Evolutionary conservation across 306 rosid genomes (phyloP), one percentile per base, ranked within the genome.

Genomic region (Vicia sativa): DNA sequence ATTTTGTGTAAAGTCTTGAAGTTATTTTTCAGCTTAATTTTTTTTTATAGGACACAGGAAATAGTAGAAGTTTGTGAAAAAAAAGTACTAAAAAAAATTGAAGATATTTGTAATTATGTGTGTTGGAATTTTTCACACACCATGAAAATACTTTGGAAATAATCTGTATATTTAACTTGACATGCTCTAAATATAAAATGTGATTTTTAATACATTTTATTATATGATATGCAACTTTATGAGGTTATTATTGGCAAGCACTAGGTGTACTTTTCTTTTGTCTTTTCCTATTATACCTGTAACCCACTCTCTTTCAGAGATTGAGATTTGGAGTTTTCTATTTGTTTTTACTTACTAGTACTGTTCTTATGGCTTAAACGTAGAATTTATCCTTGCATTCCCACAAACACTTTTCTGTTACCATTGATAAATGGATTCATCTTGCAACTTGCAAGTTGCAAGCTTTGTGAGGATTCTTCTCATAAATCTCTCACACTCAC

Each of bases 81-180:
- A 70, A 58, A 70, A 9, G 9, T 34, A 34, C 38, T 53, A 37
- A 23, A 57, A 58, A 72, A 56, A 64, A 28, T 65, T 66, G 63
- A 65, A 62, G 58, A 63, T 68, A 44, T 79, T 21, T 83, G 81
- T 84, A 84, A 82, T 82, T 89, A 80, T 52, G 37, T 15, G 52
- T 62, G 67, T 66, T 73, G 48, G 78, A 57, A 56, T 38, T 80
- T 81, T 49, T 83, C 59, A 55, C 74, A 63, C 63, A 52, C 74
- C 42, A 77, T 74, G 57, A 42, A 38, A 38, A 72, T 48, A 77
- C 73, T 72, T 62, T 41, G 76, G 43, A 66, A 74, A 79, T 69
- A 56, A 67, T 60, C 67, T 87, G 83, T 84, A 81, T 76, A 84
- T 74, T 65, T 73, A 39, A 68, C 76, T 65, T 43, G 34, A 19